Evolutionary conservation across 2,329 filamentous ascomycete genomes (phyloP).

Genomic region (Aspergillus fumigatiaffinis): DNA sequence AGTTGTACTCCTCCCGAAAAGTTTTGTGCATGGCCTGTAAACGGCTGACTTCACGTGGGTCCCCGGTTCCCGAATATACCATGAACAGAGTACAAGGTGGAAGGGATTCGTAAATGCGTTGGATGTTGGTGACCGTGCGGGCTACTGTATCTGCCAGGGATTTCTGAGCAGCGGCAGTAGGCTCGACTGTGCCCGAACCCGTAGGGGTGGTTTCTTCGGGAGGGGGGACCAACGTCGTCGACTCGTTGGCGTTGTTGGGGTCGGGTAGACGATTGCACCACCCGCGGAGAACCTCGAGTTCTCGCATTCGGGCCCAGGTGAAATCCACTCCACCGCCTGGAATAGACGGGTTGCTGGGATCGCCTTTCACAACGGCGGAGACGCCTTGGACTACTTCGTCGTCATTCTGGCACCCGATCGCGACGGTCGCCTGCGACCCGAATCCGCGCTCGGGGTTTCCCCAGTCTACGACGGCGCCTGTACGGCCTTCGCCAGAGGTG

Average conservation of each 20-base stretch:
- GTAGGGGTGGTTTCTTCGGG: slow-evolving; percentile 23
- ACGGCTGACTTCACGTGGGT: slow-evolving; percentile 54
- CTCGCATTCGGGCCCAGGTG: slow-evolving; percentile 59
- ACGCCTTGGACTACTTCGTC: slow-evolving; percentile 55
- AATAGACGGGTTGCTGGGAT: slow-evolving; percentile 41
- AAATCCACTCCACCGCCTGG: slow-evolving; percentile 56
- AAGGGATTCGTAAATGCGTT: slow-evolving; percentile 51
- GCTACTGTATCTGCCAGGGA: slow-evolving; percentile 46
- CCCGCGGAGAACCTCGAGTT: slow-evolving; percentile 57
- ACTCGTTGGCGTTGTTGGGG: slow-evolving; percentile 42
- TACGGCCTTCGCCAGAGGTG: slow-evolving; percentile 26
- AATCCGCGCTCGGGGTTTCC: slow-evolving; percentile 67
- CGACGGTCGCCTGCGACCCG: slow-evolving; percentile 53
- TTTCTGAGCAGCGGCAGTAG: slow-evolving; percentile 8
- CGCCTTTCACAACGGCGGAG: slow-evolving; percentile 49
- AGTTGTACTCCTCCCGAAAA: slow-evolving; percentile 55
- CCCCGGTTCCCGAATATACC: slow-evolving; percentile 62
- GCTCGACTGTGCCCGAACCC: slow-evolving; percentile 6
- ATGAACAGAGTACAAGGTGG: slow-evolving; percentile 59
- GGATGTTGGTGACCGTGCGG: slow-evolving; percentile 50
- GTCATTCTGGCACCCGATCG: slow-evolving; percentile 56
- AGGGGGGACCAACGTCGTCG: slow-evolving; percentile 23
- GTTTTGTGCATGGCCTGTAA: slow-evolving; percentile 54
- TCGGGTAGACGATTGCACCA: slow-evolving; percentile 54
- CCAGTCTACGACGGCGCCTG: slow-evolving; percentile 75